Evolutionary conservation across 139 green algal genomes (phyloP), one percentile per base, ranked within the genome.

Genomic region (Volvox africanus): DNA sequence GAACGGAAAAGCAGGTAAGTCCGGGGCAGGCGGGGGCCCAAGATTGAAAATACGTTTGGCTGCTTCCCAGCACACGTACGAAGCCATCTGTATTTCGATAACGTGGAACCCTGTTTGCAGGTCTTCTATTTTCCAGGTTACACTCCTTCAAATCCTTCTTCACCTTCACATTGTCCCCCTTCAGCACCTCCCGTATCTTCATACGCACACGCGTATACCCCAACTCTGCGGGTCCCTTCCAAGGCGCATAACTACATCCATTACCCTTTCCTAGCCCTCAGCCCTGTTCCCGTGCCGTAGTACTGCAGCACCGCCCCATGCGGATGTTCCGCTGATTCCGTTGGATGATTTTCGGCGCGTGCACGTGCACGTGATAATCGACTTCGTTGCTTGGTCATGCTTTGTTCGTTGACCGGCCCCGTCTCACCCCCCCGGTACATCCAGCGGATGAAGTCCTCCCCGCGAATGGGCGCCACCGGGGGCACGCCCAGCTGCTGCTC

Each of bases 401-500:
- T 55, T 35, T 35, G 32, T 9, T 20, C 32, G 32, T 24, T 0
- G 13, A 28, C 1, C 75, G 19, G 5, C 36, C 36, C 36, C 1
- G 16, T 24, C 80, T 61, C 50, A 87, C 81, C 83, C 24, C 85
- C 85, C 2, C 44, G 28, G 85, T 89, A 89, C 69, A 90, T 71
- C 73, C 73, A 83, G 28, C 50, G n/a, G 12, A 90, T 55, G 50
- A 90, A 90, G 86, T 90, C 86, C 86, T 90, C 86, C 50, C 86
- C 86, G 13, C 86, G 86, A 20, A 90, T 76, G 86, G 86, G 86
- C 86, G 86, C 86, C 73, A 90, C 86, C 26, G 86, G 71, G 21
- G 86, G 86, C 20, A 90, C 12, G 5, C 86, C 86, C 86, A 90
- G 44, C 73, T 76, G 86, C 71, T 83, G 67, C 86, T 90, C 86